Conservation (phyloP, 306 rosid species). For the Amphicarpaea edgeworthii region DNA sequence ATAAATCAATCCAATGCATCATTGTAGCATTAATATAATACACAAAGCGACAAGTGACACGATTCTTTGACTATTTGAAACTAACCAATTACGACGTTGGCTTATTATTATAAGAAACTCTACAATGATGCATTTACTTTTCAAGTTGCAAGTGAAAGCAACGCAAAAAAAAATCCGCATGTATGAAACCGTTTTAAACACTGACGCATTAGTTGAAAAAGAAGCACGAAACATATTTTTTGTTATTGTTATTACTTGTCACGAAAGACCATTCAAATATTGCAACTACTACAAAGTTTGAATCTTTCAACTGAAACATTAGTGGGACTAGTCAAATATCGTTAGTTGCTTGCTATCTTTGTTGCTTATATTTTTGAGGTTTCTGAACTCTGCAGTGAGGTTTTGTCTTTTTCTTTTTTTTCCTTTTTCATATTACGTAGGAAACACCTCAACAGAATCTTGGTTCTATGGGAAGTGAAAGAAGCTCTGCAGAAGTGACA, state of each 20-base stretch:
- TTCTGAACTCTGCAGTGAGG: constrained; percentile 1
- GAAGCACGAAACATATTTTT: neutral
- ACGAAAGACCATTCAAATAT: constrained; percentile 26
- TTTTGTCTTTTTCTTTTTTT: neutral
- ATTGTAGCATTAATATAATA: neutral
- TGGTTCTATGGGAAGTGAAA: constrained; percentile 42
- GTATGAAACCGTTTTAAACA: constrained; percentile 24
- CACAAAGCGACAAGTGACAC: neutral
- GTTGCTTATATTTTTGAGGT: neutral
- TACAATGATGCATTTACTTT: neutral
- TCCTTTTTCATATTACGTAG: neutral
- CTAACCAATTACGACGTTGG: constrained; percentile 10
- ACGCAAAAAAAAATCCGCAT: neutral
- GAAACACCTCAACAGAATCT: constrained; percentile 20
- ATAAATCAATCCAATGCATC: neutral
- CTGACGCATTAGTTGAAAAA: constrained; percentile 23
- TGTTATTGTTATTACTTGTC: neutral
- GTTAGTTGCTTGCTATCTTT: neutral
- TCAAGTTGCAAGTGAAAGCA: constrained; percentile 2
- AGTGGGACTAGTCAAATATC: constrained; percentile 27
- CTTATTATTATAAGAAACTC: neutral
- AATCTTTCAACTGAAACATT: constrained; percentile 39
- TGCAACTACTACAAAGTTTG: constrained; percentile 37
- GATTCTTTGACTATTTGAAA: constrained; percentile 11
- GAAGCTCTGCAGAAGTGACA: constrained; percentile 26